A percentile compares a stretch with the other conserved stretches of the same genome.
phyloP scores from a whole-genome alignment of 805 yeast genomes.

The Nakazawaea laoshanensis region DNA sequence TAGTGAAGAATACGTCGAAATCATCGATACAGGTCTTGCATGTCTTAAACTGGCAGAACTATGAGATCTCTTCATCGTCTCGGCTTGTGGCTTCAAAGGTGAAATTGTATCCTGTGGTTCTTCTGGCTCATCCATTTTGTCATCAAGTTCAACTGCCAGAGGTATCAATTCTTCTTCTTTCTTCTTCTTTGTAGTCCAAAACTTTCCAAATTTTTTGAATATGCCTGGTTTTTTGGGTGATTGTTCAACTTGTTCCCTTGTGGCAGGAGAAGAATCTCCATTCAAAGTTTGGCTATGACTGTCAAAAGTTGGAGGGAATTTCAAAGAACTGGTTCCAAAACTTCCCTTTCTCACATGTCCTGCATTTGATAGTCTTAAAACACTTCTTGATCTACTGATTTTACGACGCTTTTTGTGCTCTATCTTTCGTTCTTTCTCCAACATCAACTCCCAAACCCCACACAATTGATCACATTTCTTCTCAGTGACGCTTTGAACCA shows the following conservation, averaged over 20 bases:
- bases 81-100: background rate
- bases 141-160: background rate
- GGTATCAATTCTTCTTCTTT: background rate
- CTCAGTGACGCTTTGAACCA: conserved; percentile 48
- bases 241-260: background rate
- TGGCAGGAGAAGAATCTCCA: background rate
- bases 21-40: conserved; percentile 38
- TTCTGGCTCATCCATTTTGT: too few species aligned
- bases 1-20: conserved; percentile 42
- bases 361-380: conserved; percentile 8
- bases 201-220: conserved; percentile 5
- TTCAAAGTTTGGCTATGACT: background rate
- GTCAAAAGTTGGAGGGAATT: conserved; percentile 1
- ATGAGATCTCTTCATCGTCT: background rate
- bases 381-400: conserved; percentile 9
- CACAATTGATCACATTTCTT: conserved; percentile 63
- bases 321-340: background rate
- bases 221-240: conserved; percentile 1
- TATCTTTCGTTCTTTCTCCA: conserved; percentile 41
- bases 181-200: conserved; percentile 1
- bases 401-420: conserved; percentile 3
- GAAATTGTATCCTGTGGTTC: background rate
- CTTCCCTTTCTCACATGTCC: conserved; percentile 8
- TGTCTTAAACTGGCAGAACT: conserved; percentile 3
- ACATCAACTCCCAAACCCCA: conserved; percentile 64